Conservation (phyloP, 163 green algal species). For the Volvox carteri region DNA sequence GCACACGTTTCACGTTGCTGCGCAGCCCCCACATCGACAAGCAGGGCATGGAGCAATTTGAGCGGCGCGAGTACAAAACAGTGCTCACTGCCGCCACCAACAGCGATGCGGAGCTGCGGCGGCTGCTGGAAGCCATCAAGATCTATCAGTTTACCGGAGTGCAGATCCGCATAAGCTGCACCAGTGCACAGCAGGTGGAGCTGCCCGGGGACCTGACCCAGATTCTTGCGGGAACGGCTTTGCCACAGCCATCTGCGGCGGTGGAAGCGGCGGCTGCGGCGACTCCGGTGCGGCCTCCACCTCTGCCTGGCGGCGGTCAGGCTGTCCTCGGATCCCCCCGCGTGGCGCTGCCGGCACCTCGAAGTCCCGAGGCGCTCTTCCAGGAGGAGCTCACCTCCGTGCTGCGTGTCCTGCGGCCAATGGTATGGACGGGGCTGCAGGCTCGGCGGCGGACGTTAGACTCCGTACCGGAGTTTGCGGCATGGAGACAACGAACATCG, state of each 20-base stretch:
- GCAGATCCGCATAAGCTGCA: conserved; percentile 55
- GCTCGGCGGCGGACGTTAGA: not conserved
- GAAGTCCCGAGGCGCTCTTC: conserved; percentile 27
- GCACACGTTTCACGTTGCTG: conserved; percentile 66
- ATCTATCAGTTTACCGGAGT: conserved; percentile 70
- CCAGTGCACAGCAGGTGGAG: conserved; percentile 43
- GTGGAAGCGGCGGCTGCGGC: not conserved
- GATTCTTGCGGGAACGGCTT: conserved; percentile 18
- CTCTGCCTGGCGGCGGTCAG: conserved; percentile 19
- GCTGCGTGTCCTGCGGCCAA: conserved; percentile 38
- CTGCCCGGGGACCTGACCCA: conserved; percentile 42
- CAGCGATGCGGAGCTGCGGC: conserved; percentile 57
- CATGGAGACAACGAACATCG: not conserved
- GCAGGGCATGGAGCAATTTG: conserved; percentile 71
- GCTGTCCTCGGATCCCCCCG: not conserved
- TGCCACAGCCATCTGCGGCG: too few species aligned
- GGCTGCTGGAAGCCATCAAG: conserved; percentile 68
- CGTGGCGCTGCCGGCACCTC: conserved; percentile 19
- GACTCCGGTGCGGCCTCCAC: not conserved
- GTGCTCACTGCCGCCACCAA: conserved; percentile 57
- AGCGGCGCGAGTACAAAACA: conserved; percentile 60
- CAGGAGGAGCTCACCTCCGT: not conserved
- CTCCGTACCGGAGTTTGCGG: conserved; percentile 2
- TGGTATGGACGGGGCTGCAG: conserved; percentile 32
- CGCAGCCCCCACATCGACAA: conserved; percentile 71